A percentile compares a stretch with the other conserved stretches of the same genome.
Conservation (phyloP, 2,329 filamentous ascomycete genomes). For the Fusarium tricinctum region DNA sequence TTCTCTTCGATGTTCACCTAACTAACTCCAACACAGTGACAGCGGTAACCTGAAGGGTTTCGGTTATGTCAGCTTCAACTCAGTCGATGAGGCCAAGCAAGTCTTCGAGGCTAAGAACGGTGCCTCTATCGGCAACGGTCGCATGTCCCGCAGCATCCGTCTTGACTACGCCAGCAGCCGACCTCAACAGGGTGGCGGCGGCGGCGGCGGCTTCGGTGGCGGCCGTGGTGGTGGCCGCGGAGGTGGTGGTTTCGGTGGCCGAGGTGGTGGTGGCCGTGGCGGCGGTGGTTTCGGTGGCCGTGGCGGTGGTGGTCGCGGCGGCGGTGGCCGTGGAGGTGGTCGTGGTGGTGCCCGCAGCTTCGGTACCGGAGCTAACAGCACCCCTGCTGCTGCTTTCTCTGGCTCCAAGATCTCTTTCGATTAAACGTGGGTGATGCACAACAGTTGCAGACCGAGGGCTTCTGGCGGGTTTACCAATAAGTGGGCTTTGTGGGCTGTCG, state of each 20-base stretch:
- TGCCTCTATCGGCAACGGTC: slow-evolving; percentile 70
- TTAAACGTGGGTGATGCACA: slow-evolving; percentile 56
- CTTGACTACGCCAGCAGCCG: slow-evolving; percentile 85
- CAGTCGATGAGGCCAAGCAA: slow-evolving; percentile 84
- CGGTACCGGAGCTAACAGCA: slow-evolving; percentile 41
- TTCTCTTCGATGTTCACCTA: not conserved
- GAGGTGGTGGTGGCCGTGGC: slow-evolving; percentile 63
- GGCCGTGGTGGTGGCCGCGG: slow-evolving; percentile 63
- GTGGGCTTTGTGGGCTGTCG: slow-evolving; percentile 69
- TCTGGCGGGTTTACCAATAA: slow-evolving; percentile 58
- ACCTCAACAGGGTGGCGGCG: slow-evolving; percentile 68
- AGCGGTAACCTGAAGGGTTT: slow-evolving; percentile 90
- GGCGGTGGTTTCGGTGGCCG: slow-evolving; percentile 61
- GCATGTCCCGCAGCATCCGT: slow-evolving; percentile 80
- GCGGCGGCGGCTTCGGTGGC: slow-evolving; percentile 65
- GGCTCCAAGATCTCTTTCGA: slow-evolving; percentile 85
- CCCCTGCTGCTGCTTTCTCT: slow-evolving; percentile 58
- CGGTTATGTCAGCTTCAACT: slow-evolving; percentile 88
- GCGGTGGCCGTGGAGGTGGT: slow-evolving; percentile 56
- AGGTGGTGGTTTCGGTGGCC: slow-evolving; percentile 63
- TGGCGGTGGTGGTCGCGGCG: slow-evolving; percentile 62
- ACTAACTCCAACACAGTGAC: slow-evolving; percentile 65
- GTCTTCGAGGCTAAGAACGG: slow-evolving; percentile 81
- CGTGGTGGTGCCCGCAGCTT: slow-evolving; percentile 31
- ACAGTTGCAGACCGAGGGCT: slow-evolving; percentile 59